phyloP scores from a whole-genome alignment of 176 grass and related monocot species.

The Zoysia pacifica region DNA sequence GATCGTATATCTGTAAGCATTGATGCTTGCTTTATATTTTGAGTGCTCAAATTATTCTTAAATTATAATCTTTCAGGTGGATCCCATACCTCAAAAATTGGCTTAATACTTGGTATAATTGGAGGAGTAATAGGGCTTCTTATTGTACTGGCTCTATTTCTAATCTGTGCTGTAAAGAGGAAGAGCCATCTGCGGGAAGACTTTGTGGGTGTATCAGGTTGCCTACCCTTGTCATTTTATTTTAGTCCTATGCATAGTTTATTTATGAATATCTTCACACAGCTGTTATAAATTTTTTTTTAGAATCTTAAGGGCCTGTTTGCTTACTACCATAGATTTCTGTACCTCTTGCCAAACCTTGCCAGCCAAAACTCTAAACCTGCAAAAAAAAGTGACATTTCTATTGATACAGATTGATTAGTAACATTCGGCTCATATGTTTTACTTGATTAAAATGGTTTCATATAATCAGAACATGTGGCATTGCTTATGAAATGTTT shows the following conservation, averaged over 20 bases:
- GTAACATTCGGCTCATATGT: neutral
- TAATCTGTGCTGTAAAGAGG: conserved; percentile 59
- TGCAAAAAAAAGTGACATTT: neutral
- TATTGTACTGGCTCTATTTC: conserved; percentile 56
- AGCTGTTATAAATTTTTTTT: neutral
- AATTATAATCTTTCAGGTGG: conserved; percentile 52
- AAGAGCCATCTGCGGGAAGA: conserved; percentile 55
- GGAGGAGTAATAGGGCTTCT: conserved; percentile 65
- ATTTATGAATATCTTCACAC: conserved; percentile 15
- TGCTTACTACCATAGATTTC: neutral
- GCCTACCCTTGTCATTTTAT: conserved; percentile 8
- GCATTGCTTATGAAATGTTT: neutral
- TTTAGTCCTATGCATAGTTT: neutral
- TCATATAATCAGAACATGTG: neutral
- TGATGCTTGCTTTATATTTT: neutral
- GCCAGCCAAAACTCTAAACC: neutral
- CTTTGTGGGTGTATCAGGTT: conserved; percentile 84
- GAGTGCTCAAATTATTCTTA: neutral
- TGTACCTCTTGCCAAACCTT: neutral
- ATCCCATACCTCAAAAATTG: conserved; percentile 61
- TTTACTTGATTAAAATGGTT: neutral
- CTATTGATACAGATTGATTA: neutral
- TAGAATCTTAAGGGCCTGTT: neutral
- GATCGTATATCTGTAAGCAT: neutral
- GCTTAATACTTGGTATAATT: conserved; percentile 66